Evolutionary conservation across 371 early-diverging fungal genomes (phyloP).

Genomic region (Cokeromyces recurvatus): DNA sequence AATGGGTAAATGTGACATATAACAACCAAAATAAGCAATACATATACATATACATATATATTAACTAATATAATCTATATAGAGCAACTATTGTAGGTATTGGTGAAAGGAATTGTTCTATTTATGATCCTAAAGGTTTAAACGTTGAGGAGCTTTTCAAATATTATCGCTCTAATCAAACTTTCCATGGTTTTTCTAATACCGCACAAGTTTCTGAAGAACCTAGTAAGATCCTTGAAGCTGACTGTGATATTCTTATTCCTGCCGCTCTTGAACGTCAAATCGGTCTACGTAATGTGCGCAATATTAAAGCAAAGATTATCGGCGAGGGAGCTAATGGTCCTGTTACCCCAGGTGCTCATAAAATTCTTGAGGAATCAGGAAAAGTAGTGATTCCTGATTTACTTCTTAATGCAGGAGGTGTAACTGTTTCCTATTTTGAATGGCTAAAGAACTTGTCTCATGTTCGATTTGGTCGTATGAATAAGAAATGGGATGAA

Average conservation of each 20-base stretch:
- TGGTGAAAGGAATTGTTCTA: slow-evolving; percentile 70
- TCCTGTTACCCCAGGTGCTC: slow-evolving; percentile 78
- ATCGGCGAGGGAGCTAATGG: slow-evolving; percentile 91
- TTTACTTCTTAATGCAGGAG: slow-evolving; percentile 82
- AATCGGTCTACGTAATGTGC: slow-evolving; percentile 75
- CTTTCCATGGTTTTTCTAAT: slow-evolving; percentile 68
- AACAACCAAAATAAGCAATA: not conserved
- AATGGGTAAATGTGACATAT: slow-evolving; percentile 56
- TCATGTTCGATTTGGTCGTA: slow-evolving; percentile 87
- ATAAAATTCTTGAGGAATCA: slow-evolving; percentile 61
- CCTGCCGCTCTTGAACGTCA: slow-evolving; percentile 88
- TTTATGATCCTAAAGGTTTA: slow-evolving; percentile 69
- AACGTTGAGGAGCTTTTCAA: slow-evolving; percentile 68
- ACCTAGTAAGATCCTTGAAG: slow-evolving; percentile 66
- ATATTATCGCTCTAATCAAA: slow-evolving; percentile 59
- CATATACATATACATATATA: not conserved
- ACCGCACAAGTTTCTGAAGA: slow-evolving; percentile 57
- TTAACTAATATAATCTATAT: too few relatives aligned
- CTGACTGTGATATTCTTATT: slow-evolving; percentile 82
- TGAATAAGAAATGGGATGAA: slow-evolving; percentile 92
- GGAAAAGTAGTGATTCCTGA: slow-evolving; percentile 80
- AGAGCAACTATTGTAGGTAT: slow-evolving; percentile 80
- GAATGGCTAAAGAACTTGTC: slow-evolving; percentile 84
- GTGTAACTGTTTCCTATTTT: slow-evolving; percentile 86
- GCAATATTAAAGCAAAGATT: slow-evolving; percentile 79